Evolutionary conservation across 2,329 filamentous ascomycete species (phyloP).

Genomic region (Dactylellina sp.): DNA sequence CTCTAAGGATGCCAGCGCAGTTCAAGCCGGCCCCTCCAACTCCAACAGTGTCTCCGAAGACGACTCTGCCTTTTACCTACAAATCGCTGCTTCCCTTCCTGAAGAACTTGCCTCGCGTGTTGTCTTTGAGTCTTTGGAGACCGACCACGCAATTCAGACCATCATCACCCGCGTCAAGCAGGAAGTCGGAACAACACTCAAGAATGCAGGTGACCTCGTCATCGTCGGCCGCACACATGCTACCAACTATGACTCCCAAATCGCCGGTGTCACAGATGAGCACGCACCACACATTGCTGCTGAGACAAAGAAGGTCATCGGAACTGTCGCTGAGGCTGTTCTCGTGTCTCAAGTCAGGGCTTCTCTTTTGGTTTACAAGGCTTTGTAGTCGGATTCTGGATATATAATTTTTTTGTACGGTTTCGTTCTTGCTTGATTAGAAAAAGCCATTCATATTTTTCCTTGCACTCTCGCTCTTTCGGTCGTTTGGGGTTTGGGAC

Average conservation of each 20-base stretch:
- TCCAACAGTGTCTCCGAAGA: slow-evolving; percentile 62
- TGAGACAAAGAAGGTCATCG: slow-evolving; percentile 70
- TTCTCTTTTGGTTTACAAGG: slow-evolving; percentile 51
- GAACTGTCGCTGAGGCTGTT: slow-evolving; percentile 70
- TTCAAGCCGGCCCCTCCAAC: slow-evolving; percentile 58
- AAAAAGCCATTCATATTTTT: neutral
- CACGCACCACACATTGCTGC: slow-evolving; percentile 60
- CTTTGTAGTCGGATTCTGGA: slow-evolving; percentile 21
- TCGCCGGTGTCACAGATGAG: slow-evolving; percentile 56
- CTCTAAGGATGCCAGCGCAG: slow-evolving; percentile 46
- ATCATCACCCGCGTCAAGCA: slow-evolving; percentile 66
- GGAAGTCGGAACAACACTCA: slow-evolving; percentile 72
- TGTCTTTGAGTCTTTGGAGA: slow-evolving; percentile 66
- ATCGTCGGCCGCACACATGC: slow-evolving; percentile 72
- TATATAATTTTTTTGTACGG: slow-evolving; percentile 10
- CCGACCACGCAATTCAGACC: slow-evolving; percentile 59
- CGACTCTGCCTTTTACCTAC: slow-evolving; percentile 70
- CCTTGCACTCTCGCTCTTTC: neutral
- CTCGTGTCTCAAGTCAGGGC: slow-evolving; percentile 50
- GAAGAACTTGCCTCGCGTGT: slow-evolving; percentile 69
- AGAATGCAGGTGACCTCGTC: slow-evolving; percentile 78
- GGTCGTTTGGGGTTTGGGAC: neutral
- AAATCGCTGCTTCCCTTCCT: slow-evolving; percentile 70
- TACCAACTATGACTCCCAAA: slow-evolving; percentile 46
- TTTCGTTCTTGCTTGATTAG: neutral